phyloP scores from a whole-genome alignment of 2,329 filamentous ascomycete genomes.

The Colletotrichum sp. region DNA sequence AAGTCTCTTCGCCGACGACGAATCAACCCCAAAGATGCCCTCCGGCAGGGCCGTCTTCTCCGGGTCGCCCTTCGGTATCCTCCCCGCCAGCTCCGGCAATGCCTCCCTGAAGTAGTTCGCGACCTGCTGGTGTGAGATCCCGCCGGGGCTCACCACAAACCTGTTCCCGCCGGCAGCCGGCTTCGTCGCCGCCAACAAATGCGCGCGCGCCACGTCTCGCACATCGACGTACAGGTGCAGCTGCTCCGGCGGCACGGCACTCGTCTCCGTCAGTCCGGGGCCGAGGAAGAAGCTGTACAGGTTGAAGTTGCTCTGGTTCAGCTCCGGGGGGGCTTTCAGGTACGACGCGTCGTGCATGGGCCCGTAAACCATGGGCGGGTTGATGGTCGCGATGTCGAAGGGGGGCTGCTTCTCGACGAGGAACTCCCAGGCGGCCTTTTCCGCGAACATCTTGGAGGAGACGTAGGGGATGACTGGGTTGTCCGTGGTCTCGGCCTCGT shows the following conservation, averaged over 20 bases:
- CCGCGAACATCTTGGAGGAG: constrained; percentile 53
- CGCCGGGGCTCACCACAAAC: constrained; percentile 25
- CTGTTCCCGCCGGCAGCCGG: constrained; percentile 28
- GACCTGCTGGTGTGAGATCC: constrained; percentile 24
- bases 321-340: background rate
- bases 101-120: constrained; percentile 24
- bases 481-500: background rate
- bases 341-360: background rate
- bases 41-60: constrained; percentile 18
- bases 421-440: constrained; percentile 36
- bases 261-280: background rate
- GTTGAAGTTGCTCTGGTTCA: constrained; percentile 8
- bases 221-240: constrained; percentile 32
- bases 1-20: constrained; percentile 21
- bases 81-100: constrained; percentile 22
- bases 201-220: constrained; percentile 29
- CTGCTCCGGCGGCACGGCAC: constrained; percentile 17
- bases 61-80: constrained; percentile 24
- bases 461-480: constrained; percentile 51
- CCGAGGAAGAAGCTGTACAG: constrained; percentile 5
- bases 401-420: constrained; percentile 29
- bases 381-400: constrained; percentile 42
- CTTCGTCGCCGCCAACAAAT: constrained; percentile 25
- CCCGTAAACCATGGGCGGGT: constrained; percentile 16
- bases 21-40: constrained; percentile 22